Base-by-base conservation (phyloP, 2,329 filamentous ascomycete species). In the Diaporthe sp. region DNA sequence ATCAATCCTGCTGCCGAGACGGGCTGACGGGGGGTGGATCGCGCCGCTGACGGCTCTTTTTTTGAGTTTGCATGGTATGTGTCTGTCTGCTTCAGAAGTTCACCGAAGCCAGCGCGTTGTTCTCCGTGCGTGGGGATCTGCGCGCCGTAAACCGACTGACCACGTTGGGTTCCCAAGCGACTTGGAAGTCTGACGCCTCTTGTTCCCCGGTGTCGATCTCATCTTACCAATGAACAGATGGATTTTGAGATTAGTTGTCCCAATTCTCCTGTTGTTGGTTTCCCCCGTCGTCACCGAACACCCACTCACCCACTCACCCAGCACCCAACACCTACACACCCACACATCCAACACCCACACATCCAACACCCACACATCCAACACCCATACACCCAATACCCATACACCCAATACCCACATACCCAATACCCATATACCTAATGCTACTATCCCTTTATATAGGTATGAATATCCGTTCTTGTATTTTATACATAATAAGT, bases 1-100 rank as follows among this genome's bases (percentile, higher is more conserved):
- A 70, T 55, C 65, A 68, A 53, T 37, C 47, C 65, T 53, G 9
- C 65, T 39, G 65, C 49, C 65, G 65, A 55, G 65, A 70, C 49
- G 65, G 65, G 63, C 44, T 51, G 63, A 37, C 63, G 61, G 44
- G 51, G 22, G 28, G 65, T 55, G 65, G 65, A 70, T 55, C 49
- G 49, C 49, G 65, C 65, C 49, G 65, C 34, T 42, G 65, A 53
- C 34, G 49, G 34, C 20, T 31, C 15, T 34, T 70, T 53, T 25
- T 67, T 55, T 55, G 34, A 31, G 49, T 55, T 70, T 70, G 65
- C 47, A 42, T 39, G 47, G 49, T 31, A 42, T 20, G 42, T 44
- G 42, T 44, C 6, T 58, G 22, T n/a, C 65, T 39, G 47, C 63
- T 25, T 39, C 22, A 70, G 49, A 55, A 51, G 13, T 39, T 55